Evolutionary conservation across 257 asterid genomes (phyloP), one percentile per base, ranked within the genome.

Genomic region (Nicotiana knightiana): DNA sequence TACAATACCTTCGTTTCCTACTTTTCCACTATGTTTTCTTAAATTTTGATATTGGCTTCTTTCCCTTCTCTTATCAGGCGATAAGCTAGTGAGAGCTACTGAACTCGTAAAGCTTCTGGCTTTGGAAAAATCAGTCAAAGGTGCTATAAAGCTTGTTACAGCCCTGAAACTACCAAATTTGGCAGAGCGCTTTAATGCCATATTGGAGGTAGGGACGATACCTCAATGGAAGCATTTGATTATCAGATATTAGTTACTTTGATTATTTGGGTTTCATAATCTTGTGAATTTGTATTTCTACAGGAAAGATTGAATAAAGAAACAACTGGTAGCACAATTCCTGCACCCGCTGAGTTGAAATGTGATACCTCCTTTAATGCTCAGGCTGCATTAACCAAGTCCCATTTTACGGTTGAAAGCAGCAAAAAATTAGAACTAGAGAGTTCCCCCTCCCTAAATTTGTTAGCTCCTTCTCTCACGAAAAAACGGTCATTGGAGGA

Each of bases 81-180:
- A 96, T 90, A 96, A 94, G 88, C 97, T 90, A 37, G 91, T 88
- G 86, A 89, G 98, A 90, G 99, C 99, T 73, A 92, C 94, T 30
- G 99, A 96, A 86, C 94, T 94, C 1, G 97, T 90, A 67, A 93
- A 96, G 83, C 98, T 94, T 82, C 91, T 96, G 79, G 88, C 97
- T 46, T 88, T 93, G 63, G 97, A 91, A 85, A 96, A 94, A 85
- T 93, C 98, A 30, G 91, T 93, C 5, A 91, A 89, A 88, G 98
- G 94, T 61, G 99, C 99, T 55, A 94, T 94, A 85, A 96, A 96
- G 91, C 93, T 96, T 68, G 99, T 88, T 17, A 96, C 99, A 54
- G 94, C 93, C 28, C 81, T 96, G 85, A 96, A 96, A 88, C 97
- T 90, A 58, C 97, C 99, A 64, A 96, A 88, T 87, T 88, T 96